Percentiles rank a stretch among this genome's conserved stretches.
phyloP scores from a whole-genome alignment of 1,284 basidiomycete species.

The Ceratobasidium sp. region DNA sequence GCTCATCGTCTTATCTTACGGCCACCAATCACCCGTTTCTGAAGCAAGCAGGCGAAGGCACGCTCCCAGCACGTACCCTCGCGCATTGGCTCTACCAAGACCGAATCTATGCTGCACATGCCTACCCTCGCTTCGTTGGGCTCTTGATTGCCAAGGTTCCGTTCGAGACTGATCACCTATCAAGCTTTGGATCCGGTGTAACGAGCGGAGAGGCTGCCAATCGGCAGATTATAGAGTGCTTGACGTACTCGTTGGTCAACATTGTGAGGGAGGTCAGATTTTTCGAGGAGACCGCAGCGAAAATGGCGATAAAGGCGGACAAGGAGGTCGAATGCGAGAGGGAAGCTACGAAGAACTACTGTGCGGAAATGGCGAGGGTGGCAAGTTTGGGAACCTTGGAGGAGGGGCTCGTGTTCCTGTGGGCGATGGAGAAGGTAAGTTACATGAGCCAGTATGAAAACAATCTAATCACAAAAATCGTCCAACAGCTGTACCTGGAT shows the following conservation, averaged over 20 bases:
- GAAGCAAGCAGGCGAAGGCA: constrained; percentile 57
- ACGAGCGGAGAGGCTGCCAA: constrained; percentile 51
- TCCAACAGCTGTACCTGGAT: constrained; percentile 60
- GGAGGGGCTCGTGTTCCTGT: constrained; percentile 72
- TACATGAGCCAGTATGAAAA: constrained; percentile 9
- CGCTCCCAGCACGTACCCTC: constrained; percentile 57
- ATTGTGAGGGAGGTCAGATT: constrained; percentile 66
- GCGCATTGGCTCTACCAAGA: constrained; percentile 70
- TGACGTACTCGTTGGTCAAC: constrained; percentile 62
- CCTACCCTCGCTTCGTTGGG: constrained; percentile 67
- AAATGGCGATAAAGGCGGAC: constrained; percentile 54
- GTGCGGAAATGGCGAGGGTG: constrained; percentile 69
- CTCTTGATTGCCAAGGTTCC: constrained; percentile 62
- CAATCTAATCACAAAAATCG: constrained; percentile 46
- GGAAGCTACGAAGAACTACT: constrained; percentile 69
- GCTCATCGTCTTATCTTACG: constrained; percentile 49
- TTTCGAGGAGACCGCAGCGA: constrained; percentile 60
- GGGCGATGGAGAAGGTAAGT: constrained; percentile 76
- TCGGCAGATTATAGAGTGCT: constrained; percentile 56
- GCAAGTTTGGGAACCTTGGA: constrained; percentile 57
- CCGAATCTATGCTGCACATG: constrained; percentile 70
- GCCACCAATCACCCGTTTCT: constrained; percentile 67
- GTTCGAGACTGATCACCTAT: constrained; percentile 45
- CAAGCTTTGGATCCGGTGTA: constrained; percentile 44
- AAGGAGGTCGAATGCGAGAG: constrained; percentile 59